Evolutionary conservation across 2,329 filamentous ascomycete genomes (phyloP), one percentile per base, ranked within the genome.

Genomic region (Stachybotrys elegans): DNA sequence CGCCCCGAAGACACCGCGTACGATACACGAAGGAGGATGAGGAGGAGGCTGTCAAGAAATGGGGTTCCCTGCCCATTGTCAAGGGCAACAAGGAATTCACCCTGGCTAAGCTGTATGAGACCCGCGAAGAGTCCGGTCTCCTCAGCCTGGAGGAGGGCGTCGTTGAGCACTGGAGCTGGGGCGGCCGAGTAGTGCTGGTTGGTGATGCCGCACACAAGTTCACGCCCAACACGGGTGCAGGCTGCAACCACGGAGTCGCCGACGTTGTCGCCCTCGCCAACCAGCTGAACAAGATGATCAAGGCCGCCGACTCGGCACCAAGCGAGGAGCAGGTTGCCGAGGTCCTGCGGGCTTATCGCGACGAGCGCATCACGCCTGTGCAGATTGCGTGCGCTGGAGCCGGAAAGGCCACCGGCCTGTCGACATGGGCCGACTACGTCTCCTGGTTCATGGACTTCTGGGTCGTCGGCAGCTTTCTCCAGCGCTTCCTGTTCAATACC

Each of bases 151-250:
- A 67, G 16, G 66, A 70, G 38, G 67, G 66, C 0, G 53, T 68
- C 3, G 52, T 64, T 8, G 40, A 49, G 9, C 51, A 64, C 36
- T 69, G 64, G 66, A 63, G 57, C 43, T 58, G 53, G 48, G 55
- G 50, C 7, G 61, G 64, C 2, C 52, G 61, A 1, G 48, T 69
- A 6, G 63, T 64, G 2, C 58, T 70, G 1, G 57, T 51, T 0
- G 66, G 67, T 0, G 67, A 70, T 32, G 51, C 66, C 0, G 57
- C 55, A 2, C 66, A 69, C 44, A 69, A 68, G 32, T 61, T 62
- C 41, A 67, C 64, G 0, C 63, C 67, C 0, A 66, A 60, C 39
- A 53, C 61, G 0, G 65, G 62, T 0, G 52, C 56, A 1, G 65
- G 65, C 1, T 59, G 59, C 29, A 67, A 69, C 48, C 59, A 59